Base-by-base conservation (phyloP, 768 basidiomycete species). In the Amanita phalloides region DNA sequence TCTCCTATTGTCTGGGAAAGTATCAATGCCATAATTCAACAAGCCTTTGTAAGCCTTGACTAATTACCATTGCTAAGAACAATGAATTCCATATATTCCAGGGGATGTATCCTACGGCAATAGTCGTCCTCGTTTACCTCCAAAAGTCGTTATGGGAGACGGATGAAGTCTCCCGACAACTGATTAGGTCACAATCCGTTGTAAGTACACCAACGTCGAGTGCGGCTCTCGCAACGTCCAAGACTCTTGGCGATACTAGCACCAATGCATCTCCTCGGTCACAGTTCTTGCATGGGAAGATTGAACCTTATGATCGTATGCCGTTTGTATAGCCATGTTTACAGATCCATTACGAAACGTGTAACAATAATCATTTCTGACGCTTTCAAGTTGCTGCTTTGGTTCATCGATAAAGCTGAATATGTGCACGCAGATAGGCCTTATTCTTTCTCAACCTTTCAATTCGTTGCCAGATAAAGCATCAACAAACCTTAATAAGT, bases 11-110 rank as follows among this genome's bases (percentile, higher is more conserved):
- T 60, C 2, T 60, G 64, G 39, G 59, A 66, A 26, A 56, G 59
- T 2, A 58, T 63, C 44, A 64, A 66, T 28, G 63, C 64, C 2
- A 54, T 66, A 44, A 61, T 64, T 43, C 64, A 66, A 49, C 61
- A 62, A 51, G 60, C 60, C 10, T 60, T 62, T 48, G 61, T 62
- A 47, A 32, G 58, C 56, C 4, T 20, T 39, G 37, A 14, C 6
- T 30, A 14, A 26, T 39, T 11, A 5, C 14, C 23, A 39, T 41
- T 28, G 13, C 25, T 11, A 10, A 26, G 26, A 4, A 26, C 26
- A 35, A 39, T 10, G 36, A 26, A 25, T 26, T 14, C 35, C 30
- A 48, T 33, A 35, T 20, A 17, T 28, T 25, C 4, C 28, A 49
- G 48, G 48, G 48, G 17, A 49, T 49, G 48, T 49, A 49, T 26